These are phyloP conservation scores for Dryas octopetala DNA, from an alignment of 306 rosid species.

Conservation along the genomic window DNA sequence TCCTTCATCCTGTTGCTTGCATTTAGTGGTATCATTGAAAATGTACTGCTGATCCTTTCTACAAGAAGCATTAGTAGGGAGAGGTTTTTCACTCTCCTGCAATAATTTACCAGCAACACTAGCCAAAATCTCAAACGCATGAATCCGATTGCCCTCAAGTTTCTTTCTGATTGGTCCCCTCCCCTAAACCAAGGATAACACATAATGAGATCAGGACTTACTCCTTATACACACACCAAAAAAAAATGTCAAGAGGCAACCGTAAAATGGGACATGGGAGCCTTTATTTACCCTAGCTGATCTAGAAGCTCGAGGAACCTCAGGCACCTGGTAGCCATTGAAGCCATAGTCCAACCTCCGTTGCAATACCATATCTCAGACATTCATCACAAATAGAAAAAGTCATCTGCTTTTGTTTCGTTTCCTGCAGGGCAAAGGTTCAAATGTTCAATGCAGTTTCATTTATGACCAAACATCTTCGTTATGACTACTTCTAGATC, in stretches of 20 bases:
- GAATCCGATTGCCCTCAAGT: slow-evolving; percentile 42
- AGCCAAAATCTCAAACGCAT: slow-evolving; percentile 69
- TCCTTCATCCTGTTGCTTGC: slow-evolving; percentile 26
- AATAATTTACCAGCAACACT: slow-evolving; percentile 63
- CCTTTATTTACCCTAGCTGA: slow-evolving; percentile 56
- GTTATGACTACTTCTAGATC: neutral
- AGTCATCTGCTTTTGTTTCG: slow-evolving; percentile 32
- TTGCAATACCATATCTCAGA: slow-evolving; percentile 52
- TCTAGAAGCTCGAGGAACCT: slow-evolving; percentile 67
- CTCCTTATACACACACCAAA: slow-evolving; percentile 5
- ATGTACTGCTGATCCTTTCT: slow-evolving; percentile 23
- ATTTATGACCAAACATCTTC: neutral
- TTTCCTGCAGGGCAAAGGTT: neutral
- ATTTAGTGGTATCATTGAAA: slow-evolving; percentile 18
- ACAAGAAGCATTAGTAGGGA: slow-evolving; percentile 24
- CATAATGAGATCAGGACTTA: slow-evolving; percentile 12
- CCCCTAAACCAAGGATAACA: slow-evolving; percentile 50
- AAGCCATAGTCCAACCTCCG: slow-evolving; percentile 58
- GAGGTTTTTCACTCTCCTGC: slow-evolving; percentile 41
- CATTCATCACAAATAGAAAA: slow-evolving; percentile 40
- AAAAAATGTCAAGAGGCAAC: neutral
- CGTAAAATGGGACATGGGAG: slow-evolving; percentile 15
- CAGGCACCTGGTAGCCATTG: slow-evolving; percentile 57
- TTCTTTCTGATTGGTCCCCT: slow-evolving; percentile 54
- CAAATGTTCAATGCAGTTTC: neutral